Conservation (phyloP, 495 filamentous ascomycete species). For the Jackrogersella minutella region DNA sequence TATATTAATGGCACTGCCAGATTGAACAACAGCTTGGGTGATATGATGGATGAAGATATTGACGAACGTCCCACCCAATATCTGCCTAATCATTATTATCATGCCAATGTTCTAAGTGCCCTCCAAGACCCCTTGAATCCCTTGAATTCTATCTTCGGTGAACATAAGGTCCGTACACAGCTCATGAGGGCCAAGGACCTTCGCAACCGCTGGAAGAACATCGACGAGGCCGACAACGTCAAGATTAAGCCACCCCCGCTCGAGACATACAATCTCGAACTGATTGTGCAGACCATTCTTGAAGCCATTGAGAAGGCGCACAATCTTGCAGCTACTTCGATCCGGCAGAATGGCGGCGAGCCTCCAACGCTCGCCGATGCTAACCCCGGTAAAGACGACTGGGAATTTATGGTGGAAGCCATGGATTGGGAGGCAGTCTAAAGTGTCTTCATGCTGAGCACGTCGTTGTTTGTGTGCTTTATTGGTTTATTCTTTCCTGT, state of each 20-base stretch:
- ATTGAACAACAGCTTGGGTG: neutral
- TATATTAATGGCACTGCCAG: neutral
- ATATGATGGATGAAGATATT: neutral
- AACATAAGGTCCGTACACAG: conserved; percentile 54
- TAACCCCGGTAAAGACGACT: conserved; percentile 51
- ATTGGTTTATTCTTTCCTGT: no score
- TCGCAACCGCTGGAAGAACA: conserved; percentile 73
- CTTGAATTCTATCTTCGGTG: conserved; percentile 59
- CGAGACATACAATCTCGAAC: conserved; percentile 63
- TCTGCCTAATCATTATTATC: conserved; percentile 65
- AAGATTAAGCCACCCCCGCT: conserved; percentile 50
- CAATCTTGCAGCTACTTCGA: conserved; percentile 40
- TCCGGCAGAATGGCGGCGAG: conserved; percentile 46
- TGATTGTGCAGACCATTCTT: conserved; percentile 58
- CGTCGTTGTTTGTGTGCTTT: no score
- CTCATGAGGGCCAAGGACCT: conserved; percentile 69
- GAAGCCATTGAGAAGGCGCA: conserved; percentile 51
- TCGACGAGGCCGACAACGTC: conserved; percentile 49
- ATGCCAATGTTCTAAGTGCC: conserved; percentile 68
- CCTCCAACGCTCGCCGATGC: conserved; percentile 11
- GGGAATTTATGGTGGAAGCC: conserved; percentile 70
- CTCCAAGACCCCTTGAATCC: conserved; percentile 60
- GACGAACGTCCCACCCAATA: conserved; percentile 16
- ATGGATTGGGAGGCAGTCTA: conserved; percentile 71
- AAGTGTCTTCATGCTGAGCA: neutral